phyloP scores from a whole-genome alignment of 2,329 filamentous ascomycete genomes.

The Dothideomycetidae sp. region DNA sequence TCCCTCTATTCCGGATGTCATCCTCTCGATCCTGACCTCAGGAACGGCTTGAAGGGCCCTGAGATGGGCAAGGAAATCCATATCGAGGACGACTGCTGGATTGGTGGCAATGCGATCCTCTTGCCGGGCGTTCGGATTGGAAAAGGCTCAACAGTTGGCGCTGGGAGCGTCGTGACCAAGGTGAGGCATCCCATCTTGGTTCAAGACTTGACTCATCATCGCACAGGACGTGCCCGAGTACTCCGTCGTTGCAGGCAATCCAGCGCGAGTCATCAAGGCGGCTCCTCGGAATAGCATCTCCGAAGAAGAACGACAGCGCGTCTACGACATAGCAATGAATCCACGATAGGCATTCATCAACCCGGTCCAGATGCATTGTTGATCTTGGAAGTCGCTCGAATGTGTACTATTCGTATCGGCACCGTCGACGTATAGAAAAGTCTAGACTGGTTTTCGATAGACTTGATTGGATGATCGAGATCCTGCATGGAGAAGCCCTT shows the following conservation, averaged over 20 bases:
- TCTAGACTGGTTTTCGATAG: constrained; percentile 20
- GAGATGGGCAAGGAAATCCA: constrained; percentile 60
- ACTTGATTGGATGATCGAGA: constrained; percentile 19
- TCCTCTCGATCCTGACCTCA: constrained; percentile 57
- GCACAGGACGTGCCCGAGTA: constrained; percentile 45
- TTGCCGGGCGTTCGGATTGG: constrained; percentile 69
- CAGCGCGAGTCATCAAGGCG: constrained; percentile 20
- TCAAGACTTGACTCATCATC: constrained; percentile 8
- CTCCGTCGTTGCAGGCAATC: constrained; percentile 51
- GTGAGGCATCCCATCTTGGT: constrained; percentile 13
- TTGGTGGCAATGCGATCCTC: constrained; percentile 59
- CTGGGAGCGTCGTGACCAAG: constrained; percentile 73
- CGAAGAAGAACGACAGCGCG: constrained; percentile 12
- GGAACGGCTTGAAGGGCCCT: constrained; percentile 61
- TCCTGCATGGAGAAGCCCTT: constrained; percentile 21
- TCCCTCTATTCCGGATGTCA: constrained; percentile 62
- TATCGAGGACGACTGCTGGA: constrained; percentile 70
- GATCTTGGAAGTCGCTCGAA: constrained; percentile 10
- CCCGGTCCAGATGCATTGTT: constrained; percentile 10
- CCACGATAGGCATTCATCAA: not conserved
- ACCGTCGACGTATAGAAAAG: constrained; percentile 24
- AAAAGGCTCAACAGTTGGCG: constrained; percentile 57
- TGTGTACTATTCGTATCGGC: constrained; percentile 21
- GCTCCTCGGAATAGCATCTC: constrained; percentile 11
- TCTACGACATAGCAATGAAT: constrained; percentile 11